Base-by-base conservation (phyloP, 1,139 yeast species). In the Chernovozyma aurita region DNA sequence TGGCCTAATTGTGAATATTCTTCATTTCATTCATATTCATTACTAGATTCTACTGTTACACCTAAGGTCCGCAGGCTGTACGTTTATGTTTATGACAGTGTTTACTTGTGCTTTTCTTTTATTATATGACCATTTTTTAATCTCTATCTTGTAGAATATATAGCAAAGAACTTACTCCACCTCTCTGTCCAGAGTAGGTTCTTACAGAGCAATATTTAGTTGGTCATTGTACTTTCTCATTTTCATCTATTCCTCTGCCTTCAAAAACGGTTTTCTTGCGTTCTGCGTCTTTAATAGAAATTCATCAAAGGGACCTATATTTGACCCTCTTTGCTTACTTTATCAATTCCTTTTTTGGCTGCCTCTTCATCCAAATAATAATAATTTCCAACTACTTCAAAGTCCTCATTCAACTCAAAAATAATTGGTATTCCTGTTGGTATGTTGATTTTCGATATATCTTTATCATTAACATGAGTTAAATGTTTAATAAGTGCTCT, bases 371-470 rank as follows among this genome's bases (percentile, higher is more conserved):
- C 92, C 42, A 84, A 59, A 50, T 83, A 84, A 43, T 66, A 71
- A 50, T 73, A 75, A 32, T 70, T 68, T 24, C 61, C 61, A 2
- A 64, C 52, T 32, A 75, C 65, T 27, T 61, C 56, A 25, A 78
- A 65, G 12, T 64, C 52, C 30, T 70, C 70, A 44, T 73, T 52
- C 27, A 78, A 50, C 43, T 78, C 81, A 42, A 78, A 63, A 27
- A 79, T 76, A 40, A 84, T 61, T 4, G 94, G 94, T 9, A 84
- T 78, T 0, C 88, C 92, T 32, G 85, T 84, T 2, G 95, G 92
- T 9, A 83, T 81, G 52, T 84, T 82, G 34, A 84, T 71, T 34
- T 72, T 65, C 40, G 79, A 73, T 35, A 84, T 83, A 38, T 76
- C 80, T n/a, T 70, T 69, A 48, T 81, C 85, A 31, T 75, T 66